Evolutionary conservation across 1,284 basidiomycete genomes (phyloP).

Genomic region (Rhizoctonia solani): DNA sequence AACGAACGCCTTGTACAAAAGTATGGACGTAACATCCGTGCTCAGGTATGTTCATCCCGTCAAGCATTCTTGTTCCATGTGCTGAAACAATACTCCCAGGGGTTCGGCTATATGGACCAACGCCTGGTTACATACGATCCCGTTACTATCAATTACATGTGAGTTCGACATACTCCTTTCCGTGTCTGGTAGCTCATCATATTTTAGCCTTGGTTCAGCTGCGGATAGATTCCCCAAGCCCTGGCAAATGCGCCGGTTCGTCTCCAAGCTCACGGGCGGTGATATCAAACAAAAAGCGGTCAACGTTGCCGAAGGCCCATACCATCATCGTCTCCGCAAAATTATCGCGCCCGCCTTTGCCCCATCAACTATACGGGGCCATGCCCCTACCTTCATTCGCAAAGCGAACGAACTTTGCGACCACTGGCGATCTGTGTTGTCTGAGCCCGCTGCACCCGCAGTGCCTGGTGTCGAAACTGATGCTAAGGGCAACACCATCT

Average conservation of each 20-base stretch:
- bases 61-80: background rate
- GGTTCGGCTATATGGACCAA: slow-evolving; percentile 34
- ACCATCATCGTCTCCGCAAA: slow-evolving; percentile 30
- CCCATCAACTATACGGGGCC: slow-evolving; percentile 56
- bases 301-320: slow-evolving; percentile 33
- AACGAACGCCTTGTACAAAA: slow-evolving; percentile 34
- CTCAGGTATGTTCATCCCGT: slow-evolving; percentile 26
- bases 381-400: slow-evolving; percentile 65
- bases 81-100: background rate
- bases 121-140: slow-evolving; percentile 38
- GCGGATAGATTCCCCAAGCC: slow-evolving; percentile 37
- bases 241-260: slow-evolving; percentile 32
- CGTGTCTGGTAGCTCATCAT: background rate
- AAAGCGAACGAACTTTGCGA: slow-evolving; percentile 59
- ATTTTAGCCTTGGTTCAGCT: slow-evolving; percentile 15
- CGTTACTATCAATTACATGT: slow-evolving; percentile 39
- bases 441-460: slow-evolving; percentile 1
- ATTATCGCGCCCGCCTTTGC: slow-evolving; percentile 58
- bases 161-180: background rate
- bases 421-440: slow-evolving; percentile 15
- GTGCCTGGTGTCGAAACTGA: slow-evolving; percentile 33
- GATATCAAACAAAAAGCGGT: slow-evolving; percentile 17
- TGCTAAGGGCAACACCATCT: slow-evolving; percentile 39
- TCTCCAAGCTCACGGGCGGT: slow-evolving; percentile 31
- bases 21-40: slow-evolving; percentile 36